phyloP scores from a whole-genome alignment of 305 asterid genomes.

The Solanum chacoense region DNA sequence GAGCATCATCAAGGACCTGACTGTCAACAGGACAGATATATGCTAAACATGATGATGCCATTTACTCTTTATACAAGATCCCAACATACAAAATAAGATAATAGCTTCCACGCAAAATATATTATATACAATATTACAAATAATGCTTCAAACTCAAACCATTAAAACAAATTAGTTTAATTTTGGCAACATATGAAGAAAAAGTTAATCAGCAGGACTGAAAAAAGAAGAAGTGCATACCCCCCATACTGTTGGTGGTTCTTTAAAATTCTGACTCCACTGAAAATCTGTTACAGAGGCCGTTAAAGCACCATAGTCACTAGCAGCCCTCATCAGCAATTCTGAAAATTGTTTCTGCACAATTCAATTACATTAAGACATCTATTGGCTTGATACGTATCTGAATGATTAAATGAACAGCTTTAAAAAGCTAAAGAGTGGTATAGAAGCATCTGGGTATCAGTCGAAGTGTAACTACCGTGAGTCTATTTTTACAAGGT shows the following conservation, averaged over 20 bases:
- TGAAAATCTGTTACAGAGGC: conserved; percentile 86
- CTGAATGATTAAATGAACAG: background rate
- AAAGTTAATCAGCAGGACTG: background rate
- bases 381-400: background rate
- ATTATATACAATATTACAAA: background rate
- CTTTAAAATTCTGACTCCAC: conserved; percentile 94
- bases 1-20: background rate
- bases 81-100: background rate
- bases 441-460: background rate
- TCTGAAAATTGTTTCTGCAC: conserved; percentile 94
- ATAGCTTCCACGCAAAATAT: background rate
- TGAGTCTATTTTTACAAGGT: background rate
- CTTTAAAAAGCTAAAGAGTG: background rate
- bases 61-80: background rate
- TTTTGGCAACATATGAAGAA: background rate
- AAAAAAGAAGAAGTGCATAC: conserved; percentile 31
- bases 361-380: background rate
- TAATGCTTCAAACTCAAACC: background rate
- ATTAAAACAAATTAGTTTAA: background rate
- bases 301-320: conserved; percentile 89
- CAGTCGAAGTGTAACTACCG: background rate
- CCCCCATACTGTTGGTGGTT: conserved; percentile 95
- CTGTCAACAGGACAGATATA: background rate
- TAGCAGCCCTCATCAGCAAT: conserved; percentile 89
- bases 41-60: background rate